Evolutionary conservation across 2,329 filamentous ascomycete genomes (phyloP), one percentile per base, ranked within the genome.

Genomic region (Microsporum canis): DNA sequence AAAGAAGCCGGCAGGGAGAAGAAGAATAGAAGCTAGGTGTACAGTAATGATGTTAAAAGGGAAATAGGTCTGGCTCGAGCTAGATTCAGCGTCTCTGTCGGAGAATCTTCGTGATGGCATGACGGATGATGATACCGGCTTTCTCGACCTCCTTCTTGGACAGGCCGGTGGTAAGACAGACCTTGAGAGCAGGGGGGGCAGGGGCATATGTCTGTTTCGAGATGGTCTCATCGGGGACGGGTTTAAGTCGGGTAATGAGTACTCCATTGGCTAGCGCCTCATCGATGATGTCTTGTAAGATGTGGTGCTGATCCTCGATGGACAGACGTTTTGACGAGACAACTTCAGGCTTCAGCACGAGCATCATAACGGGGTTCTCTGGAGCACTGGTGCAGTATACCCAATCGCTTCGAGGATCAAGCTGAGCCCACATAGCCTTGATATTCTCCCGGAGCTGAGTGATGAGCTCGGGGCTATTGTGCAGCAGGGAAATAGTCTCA

Each of bases 111-210:
- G 91, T 95, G 66, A 97, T 89, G 12, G 94, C 92, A 76, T 96
- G 91, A 63, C 92, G 82, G 66, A 99, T 91, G 7, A 84, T 86
- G 5, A 87, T 85, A 12, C 91, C 94, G 0, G 94, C 90, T 79
- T 95, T 96, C 77, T 99, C 95, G 60, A 91, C 88, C 73, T 99
- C 94, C 78, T 95, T 96, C 79, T 88, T 95, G 29, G 88, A 88
- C 64, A 99, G 78, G 1, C 88, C 94, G 3, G 84, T 88, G 0
- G 91, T 96, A 60, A 96, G 80, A 71, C 92, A 97, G 10, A 97
- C 84, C 76, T 97, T 96, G 64, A 99, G 80, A 0, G 90, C 89
- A 7, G 94, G 89, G 67, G 83, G 81, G n/a, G 86, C 79, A 63
- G 83, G 82, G 78, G 87, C 89, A 39, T 80, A 81, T 49, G 84